Conservation (phyloP, 331 rosid species). For the Acacia concinna region DNA sequence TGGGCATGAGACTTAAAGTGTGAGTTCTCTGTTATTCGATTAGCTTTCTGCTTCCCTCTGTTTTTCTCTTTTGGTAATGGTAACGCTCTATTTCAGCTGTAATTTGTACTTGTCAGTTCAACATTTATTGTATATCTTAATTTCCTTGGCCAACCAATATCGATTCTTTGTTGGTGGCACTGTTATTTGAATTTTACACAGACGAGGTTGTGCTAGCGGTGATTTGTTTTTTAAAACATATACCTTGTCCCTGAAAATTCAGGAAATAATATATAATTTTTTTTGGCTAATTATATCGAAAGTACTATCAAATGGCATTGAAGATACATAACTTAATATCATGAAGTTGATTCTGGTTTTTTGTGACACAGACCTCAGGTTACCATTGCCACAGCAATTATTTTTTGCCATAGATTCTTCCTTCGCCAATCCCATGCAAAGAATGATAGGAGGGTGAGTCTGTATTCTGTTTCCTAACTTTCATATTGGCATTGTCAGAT, state of each 20-base stretch:
- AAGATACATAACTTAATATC: conserved; percentile 9
- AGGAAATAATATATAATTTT: background rate
- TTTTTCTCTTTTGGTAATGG: conserved; percentile 1
- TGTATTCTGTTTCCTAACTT: conserved; percentile 12
- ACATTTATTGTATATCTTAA: background rate
- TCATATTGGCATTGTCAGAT: conserved; percentile 6
- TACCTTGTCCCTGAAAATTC: conserved; percentile 10
- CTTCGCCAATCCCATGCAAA: conserved; percentile 94
- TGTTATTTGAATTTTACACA: conserved; percentile 3
- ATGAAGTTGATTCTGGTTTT: conserved; percentile 23
- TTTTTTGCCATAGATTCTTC: conserved; percentile 92
- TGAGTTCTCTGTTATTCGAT: conserved; percentile 44
- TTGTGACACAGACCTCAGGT: conserved; percentile 88
- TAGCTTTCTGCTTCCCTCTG: background rate
- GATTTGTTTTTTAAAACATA: conserved; percentile 2
- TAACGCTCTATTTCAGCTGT: conserved; percentile 25
- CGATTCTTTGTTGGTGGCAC: background rate
- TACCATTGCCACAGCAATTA: conserved; percentile 96
- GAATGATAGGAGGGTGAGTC: conserved; percentile 96
- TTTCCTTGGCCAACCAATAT: conserved; percentile 15
- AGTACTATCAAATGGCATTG: background rate
- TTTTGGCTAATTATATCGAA: conserved; percentile 10
- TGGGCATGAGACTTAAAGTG: conserved; percentile 98
- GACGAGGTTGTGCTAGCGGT: conserved; percentile 20
- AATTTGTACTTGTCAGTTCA: background rate